Conservation (phyloP, 2,329 filamentous ascomycete species). For the Monilinia fructigena region DNA sequence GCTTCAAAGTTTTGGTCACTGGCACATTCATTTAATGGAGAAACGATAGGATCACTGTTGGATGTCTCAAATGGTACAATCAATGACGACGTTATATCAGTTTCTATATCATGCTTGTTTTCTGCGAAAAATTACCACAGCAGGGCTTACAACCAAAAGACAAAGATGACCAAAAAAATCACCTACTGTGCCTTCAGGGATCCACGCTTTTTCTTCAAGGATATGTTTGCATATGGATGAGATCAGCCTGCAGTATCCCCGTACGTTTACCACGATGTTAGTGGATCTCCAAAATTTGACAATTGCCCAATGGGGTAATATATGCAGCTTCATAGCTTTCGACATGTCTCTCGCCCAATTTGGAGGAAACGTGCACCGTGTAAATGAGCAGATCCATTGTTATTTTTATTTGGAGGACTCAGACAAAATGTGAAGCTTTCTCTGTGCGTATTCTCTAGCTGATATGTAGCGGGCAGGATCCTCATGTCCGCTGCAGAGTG, state of each 20-base stretch:
- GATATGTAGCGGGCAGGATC: neutral
- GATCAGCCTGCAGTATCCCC: slow-evolving; percentile 21
- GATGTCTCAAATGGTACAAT: slow-evolving; percentile 10
- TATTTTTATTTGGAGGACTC: neutral
- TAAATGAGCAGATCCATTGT: slow-evolving; percentile 1
- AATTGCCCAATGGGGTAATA: slow-evolving; percentile 18
- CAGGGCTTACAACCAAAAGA: neutral
- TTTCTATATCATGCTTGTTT: neutral
- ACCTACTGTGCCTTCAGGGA: slow-evolving; percentile 4
- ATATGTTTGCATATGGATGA: slow-evolving; percentile 12
- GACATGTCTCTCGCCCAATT: slow-evolving; percentile 19
- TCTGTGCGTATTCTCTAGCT: neutral
- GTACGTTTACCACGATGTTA: slow-evolving; percentile 17
- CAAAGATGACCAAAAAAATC: neutral
- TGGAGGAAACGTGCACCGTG: slow-evolving; percentile 4
- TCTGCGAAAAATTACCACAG: neutral
- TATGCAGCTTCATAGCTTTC: slow-evolving; percentile 13
- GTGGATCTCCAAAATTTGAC: slow-evolving; percentile 7
- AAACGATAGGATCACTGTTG: neutral
- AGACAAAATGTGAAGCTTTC: neutral
- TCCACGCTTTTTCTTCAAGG: slow-evolving; percentile 14
- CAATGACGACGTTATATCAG: slow-evolving; percentile 8
- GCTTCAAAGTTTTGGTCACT: slow-evolving; percentile 11
- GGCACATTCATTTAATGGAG: slow-evolving; percentile 14
- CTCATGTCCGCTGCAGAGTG: too few species aligned